Conservation (phyloP, 1,139 yeast species). For the Candida sp. region DNA sequence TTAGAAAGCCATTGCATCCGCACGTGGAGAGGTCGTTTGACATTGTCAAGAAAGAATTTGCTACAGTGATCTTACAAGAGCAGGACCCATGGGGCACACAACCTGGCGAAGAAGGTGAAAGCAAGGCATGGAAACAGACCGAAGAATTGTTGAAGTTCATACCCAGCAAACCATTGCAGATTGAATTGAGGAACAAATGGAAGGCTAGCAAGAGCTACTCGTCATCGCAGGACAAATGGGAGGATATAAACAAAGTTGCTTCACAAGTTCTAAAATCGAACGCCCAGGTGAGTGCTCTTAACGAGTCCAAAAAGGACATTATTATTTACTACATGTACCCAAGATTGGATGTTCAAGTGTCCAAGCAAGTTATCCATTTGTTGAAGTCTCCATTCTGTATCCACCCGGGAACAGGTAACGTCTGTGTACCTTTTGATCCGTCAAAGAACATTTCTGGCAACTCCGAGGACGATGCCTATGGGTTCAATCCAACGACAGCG, state of each 20-base stretch:
- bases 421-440: conserved; percentile 93
- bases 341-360: conserved; percentile 90
- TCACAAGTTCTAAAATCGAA: conserved; percentile 47
- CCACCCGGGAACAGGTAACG: conserved; percentile 97
- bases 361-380: conserved; percentile 88
- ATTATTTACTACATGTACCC: conserved; percentile 87
- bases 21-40: conserved; percentile 79
- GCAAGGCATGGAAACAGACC: conserved; percentile 41
- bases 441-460: conserved; percentile 36
- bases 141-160: conserved; percentile 62
- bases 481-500: conserved; percentile 79
- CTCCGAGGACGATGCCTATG: conserved; percentile 43
- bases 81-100: conserved; percentile 79
- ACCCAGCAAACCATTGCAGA: conserved; percentile 62
- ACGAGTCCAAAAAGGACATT: conserved; percentile 84
- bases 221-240: conserved; percentile 68
- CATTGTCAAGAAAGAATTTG: conserved; percentile 65
- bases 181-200: conserved; percentile 54
- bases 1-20: conserved; percentile 90
- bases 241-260: conserved; percentile 71
- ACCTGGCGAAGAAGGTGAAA: conserved; percentile 17
- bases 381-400: conserved; percentile 98
- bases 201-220: conserved; percentile 33
- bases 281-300: conserved; percentile 45
- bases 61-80: conserved; percentile 67